Base-by-base conservation (phyloP, 2,329 filamentous ascomycete genomes). In the Ascochyta viciae-villosae region DNA sequence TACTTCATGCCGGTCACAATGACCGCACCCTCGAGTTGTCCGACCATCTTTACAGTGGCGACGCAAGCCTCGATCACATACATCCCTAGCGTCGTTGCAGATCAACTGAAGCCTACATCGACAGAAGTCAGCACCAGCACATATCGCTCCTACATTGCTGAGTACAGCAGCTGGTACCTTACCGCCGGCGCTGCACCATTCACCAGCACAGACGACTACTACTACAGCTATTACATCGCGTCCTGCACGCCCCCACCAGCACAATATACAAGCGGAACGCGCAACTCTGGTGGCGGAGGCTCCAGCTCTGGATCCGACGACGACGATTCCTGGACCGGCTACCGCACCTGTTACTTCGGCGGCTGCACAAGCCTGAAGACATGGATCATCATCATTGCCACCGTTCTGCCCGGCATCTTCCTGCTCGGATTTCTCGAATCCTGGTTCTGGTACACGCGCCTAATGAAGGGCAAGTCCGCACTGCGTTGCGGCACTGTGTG, bases 361-460 rank as follows among this genome's bases (percentile, higher is more conserved):
- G 33, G 53, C 31, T 38, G 63, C 42, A 65, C 62, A 13, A 53
- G 52, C 35, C 43, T 65, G 9, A 60, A 58, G 37, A 60, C 47
- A 31, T 72, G 67, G 65, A 58, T 73, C 50, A 74, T 74, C 53
- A 39, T 73, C 43, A 57, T 74, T 39, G 70, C 66, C 0, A 51
- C 61, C 1, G 44, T 73, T 12, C 57, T 74, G 3, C 68, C 69
- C 4, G 49, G 57, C 2, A 53, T 74, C 10, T 74, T 74, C 54
- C 57, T 74, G 8, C 63, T 74, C 4, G 72, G 72, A 7, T 66
- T 73, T 37, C 38, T 73, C 15, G 72, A 74, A 34, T 66, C 61
- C 6, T 74, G 61, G 59, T 65, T 74, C 50, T 74, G 72, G 72
- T 74, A 74, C 65, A 68, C 70, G 13, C 64, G 72, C 19, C 62